Evolutionary conservation across 495 filamentous ascomycete genomes (phyloP), one percentile per base, ranked within the genome.

Genomic region (Penicillium macrosclerotiorum): DNA sequence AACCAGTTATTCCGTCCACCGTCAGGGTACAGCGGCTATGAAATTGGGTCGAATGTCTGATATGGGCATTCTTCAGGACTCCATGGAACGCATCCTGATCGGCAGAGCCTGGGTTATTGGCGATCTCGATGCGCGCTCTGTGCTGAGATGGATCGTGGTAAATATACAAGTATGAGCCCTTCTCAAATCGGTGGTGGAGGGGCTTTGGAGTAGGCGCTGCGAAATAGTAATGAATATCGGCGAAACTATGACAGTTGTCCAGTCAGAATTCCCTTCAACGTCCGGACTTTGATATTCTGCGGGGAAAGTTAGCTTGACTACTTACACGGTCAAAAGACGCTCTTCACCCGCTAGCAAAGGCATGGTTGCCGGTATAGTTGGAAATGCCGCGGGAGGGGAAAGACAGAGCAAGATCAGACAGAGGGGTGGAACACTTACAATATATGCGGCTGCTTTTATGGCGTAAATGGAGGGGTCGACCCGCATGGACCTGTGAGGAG

Each of bases 181-280:
- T 91, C 60, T 91, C 87, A 65, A 96, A 96, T 19, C 90, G 82
- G 64, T 95, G 88, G 59, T 91, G 85, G 20, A 77, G 75, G 8
- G 88, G 88, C 38, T 81, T 85, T 17, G 76, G 71, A 2, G 79
- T 78, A 2, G 89, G 87, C 13, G 78, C 73, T 8, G 82, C 76
- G 68, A 95, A 94, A 62, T 84, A 95, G 65, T 92, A 96, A 67
- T 95, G 90, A 33, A 94, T 73, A 62, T 96, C 90, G 14, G 83
- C 89, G 60, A 90, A 94, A 57, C 90, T 96, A 65, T 31, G 12
- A 14, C 14, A 37, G 41, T 34, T 33, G 12, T 12, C 27, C 14
- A 33, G 35, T 50, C 29, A 50, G 51, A 40, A 18, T 13, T 17
- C 33, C 11, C 42, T 13, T 19, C 1, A 12, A 13, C 23, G 20